Conservation (phyloP, 805 yeast genomes). For the Henningerozyma blattae region DNA sequence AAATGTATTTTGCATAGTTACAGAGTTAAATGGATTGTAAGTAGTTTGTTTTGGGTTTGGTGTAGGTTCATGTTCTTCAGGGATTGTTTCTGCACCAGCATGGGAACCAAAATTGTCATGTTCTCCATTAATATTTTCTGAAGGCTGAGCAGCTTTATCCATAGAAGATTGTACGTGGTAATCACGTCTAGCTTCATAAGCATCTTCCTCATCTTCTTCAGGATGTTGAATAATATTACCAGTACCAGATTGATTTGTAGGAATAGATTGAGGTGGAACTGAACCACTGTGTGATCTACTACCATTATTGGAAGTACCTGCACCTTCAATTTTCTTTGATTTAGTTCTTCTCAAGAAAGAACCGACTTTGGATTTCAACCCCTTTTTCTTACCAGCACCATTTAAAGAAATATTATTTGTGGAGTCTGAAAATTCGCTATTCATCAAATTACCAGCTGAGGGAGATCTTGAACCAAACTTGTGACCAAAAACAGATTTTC, state of each 20-base stretch:
- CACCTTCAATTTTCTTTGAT: slow-evolving; percentile 23
- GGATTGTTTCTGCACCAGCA: too few species aligned
- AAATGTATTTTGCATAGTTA: too few species aligned
- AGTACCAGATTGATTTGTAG: background rate
- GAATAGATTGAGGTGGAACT: slow-evolving; percentile 3
- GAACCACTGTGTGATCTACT: too few species aligned
- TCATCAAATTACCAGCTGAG: slow-evolving; percentile 23
- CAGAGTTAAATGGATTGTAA: too few species aligned
- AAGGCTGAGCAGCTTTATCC: background rate
- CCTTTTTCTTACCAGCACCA: slow-evolving; percentile 24
- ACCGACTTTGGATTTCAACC: slow-evolving; percentile 59
- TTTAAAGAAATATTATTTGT: slow-evolving; percentile 20
- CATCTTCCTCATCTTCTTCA: background rate
- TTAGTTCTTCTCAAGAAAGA: slow-evolving; percentile 61
- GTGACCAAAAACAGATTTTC: slow-evolving; percentile 18
- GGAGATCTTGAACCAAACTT: slow-evolving; percentile 18
- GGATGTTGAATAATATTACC: background rate
- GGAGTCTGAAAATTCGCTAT: slow-evolving; percentile 21
- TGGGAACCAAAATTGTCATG: too few species aligned
- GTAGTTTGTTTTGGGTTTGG: too few species aligned
- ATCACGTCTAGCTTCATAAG: background rate
- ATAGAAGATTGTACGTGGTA: background rate
- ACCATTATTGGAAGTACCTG: background rate
- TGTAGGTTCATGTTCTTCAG: too few species aligned
- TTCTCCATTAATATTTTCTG: too few species aligned